phyloP scores from a whole-genome alignment of 2,329 filamentous ascomycete species.

The Colletotrichum tropicale region DNA sequence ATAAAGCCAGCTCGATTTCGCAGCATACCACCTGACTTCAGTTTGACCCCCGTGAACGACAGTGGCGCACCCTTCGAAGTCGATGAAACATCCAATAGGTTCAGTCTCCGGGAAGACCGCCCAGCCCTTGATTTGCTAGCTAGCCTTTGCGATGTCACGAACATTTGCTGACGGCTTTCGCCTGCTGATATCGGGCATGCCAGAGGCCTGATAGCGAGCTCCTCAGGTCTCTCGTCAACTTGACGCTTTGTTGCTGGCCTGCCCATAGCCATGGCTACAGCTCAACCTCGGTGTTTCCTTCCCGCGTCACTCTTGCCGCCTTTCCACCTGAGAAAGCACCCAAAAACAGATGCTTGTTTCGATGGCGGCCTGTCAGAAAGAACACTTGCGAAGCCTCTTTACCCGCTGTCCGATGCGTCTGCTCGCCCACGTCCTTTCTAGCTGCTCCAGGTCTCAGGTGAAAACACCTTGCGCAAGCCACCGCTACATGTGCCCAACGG shows the following conservation, averaged over 20 bases:
- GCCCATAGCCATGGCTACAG: not conserved
- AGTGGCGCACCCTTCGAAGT: not conserved
- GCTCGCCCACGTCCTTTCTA: not conserved
- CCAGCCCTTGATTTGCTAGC: not conserved
- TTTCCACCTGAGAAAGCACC: not conserved
- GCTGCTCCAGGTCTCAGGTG: conserved; percentile 14
- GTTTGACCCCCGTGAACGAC: not conserved
- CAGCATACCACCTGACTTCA: not conserved
- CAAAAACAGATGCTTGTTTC: not conserved
- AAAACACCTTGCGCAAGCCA: conserved; percentile 7
- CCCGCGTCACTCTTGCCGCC: not conserved
- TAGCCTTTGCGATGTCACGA: not conserved
- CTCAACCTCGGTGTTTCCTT: not conserved
- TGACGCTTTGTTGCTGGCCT: not conserved
- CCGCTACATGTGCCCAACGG: not conserved
- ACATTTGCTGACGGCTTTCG: not conserved
- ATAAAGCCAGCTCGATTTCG: not conserved
- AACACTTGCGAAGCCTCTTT: not conserved
- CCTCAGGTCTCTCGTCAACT: not conserved
- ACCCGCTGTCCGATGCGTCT: not conserved
- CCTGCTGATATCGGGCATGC: not conserved
- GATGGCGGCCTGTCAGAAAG: conserved; percentile 11
- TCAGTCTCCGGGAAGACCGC: not conserved
- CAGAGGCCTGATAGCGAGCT: not conserved
- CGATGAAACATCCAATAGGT: not conserved